Percentiles rank a stretch among this genome's conserved stretches.
Evolutionary conservation across 1,284 basidiomycete species (phyloP).

Genomic region (Sporisorium iseilematis-ciliati): DNA sequence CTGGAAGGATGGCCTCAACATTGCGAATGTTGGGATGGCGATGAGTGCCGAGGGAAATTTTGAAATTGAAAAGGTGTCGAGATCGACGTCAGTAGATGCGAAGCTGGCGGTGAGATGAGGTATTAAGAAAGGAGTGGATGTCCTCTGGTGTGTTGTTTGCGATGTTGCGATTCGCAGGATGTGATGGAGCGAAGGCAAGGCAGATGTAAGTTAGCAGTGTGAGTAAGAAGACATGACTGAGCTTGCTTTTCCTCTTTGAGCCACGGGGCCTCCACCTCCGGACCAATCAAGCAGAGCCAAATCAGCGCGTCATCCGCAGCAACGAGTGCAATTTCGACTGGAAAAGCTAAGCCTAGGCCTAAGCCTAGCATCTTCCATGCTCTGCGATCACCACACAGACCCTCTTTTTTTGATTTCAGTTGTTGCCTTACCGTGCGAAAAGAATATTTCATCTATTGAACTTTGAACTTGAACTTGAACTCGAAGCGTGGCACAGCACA

Average conservation of each 20-base stretch:
- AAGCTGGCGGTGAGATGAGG: too few relatives aligned
- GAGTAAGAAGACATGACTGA: too few relatives aligned
- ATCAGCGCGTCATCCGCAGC: conserved; percentile 14
- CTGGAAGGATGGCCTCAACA: conserved; percentile 54
- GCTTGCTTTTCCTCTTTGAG: too few relatives aligned
- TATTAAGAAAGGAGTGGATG: too few relatives aligned
- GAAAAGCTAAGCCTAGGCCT: conserved; percentile 11
- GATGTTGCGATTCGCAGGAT: too few relatives aligned
- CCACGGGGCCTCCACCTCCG: conserved; percentile 8
- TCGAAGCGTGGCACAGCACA: too few relatives aligned
- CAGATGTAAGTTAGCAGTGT: too few relatives aligned
- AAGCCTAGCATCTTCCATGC: conserved; percentile 31
- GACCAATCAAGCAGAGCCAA: conserved; percentile 16
- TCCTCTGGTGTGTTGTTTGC: too few relatives aligned
- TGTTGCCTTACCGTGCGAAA: conserved; percentile 8
- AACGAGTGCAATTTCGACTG: not conserved
- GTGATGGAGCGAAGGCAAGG: too few relatives aligned
- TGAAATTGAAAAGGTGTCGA: not conserved
- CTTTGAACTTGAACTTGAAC: too few relatives aligned
- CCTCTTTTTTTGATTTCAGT: not conserved
- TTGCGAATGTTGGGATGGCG: conserved; percentile 6
- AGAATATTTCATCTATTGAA: not conserved
- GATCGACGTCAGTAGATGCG: conserved; percentile 6
- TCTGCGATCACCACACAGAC: conserved; percentile 28
- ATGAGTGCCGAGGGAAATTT: not conserved